Evolutionary conservation across 768 basidiomycete species (phyloP), one percentile per base, ranked within the genome.

Genomic region (Suillus alpinus): DNA sequence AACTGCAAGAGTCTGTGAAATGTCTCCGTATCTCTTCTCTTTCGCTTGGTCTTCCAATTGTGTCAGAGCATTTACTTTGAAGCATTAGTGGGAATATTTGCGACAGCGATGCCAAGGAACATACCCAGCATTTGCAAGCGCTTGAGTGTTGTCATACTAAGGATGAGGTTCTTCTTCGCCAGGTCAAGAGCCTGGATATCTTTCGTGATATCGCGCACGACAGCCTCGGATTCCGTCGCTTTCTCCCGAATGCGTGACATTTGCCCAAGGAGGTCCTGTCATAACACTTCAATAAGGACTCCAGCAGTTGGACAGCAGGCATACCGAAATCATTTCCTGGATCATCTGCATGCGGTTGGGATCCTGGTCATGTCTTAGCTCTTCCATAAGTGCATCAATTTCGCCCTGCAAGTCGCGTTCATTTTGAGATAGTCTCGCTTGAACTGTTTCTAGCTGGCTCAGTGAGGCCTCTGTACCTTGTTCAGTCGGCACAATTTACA

Each of bases 181-280:
- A 91, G 77, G 72, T 98, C 97, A 36, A 99, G 81, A 5, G 90
- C 85, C 71, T 98, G 95, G 52, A 99, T 98, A 73, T 99, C 97
- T 65, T 92, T 90, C 2, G 97, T 99, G 65, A 98, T 97, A 66
- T 93, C 87, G 57, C 91, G 83, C 29, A 98, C 97, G 52, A 98
- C 93, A 1, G 94, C 94, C 68, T 98, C 97, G 3, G 94, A 95
- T 71, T 99, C 97, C 1, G 94, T 92, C 0, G 96, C 95, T 71
- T 98, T 98, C 75, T 98, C 95, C 47, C 94, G 85, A 65, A 98
- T 97, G 59, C 91, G 89, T 40, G 91, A 95, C 86, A 98, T 96
- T 77, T 98, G 96, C 31, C 90, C 88, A 52, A 98, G 82, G 16
- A 98, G 81, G 69, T 97, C 95, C 95, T 98, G 69, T 55, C 12